These are phyloP conservation scores for Quercus agrifolia DNA, from an alignment of 306 rosid genomes.

Conservation along the genomic window DNA sequence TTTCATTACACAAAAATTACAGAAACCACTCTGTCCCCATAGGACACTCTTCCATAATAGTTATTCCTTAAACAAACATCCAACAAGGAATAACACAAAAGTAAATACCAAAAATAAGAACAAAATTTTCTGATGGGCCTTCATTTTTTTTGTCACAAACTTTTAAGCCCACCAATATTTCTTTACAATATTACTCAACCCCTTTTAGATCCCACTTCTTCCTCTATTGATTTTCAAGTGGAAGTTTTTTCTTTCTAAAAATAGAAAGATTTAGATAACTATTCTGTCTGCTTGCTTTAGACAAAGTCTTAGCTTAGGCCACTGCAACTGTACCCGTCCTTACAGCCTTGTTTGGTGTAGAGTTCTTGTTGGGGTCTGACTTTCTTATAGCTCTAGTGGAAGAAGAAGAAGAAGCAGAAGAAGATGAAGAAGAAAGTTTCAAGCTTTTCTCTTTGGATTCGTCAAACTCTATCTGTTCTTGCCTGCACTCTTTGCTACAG, in stretches of 20 bases:
- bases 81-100: not conserved
- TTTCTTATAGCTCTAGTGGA: constrained; percentile 52
- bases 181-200: not conserved
- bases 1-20: constrained; percentile 4
- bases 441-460: constrained; percentile 67
- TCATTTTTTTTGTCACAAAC: not conserved
- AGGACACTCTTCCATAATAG: not conserved
- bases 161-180: not conserved
- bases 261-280: not conserved
- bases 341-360: constrained; percentile 45
- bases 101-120: not conserved
- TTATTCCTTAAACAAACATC: not conserved
- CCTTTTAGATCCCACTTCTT: not conserved
- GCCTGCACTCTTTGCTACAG: constrained; percentile 90
- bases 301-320: constrained; percentile 37
- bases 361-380: constrained; percentile 50
- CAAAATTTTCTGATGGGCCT: constrained; percentile 5
- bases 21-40: too few relatives aligned
- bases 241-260: not conserved
- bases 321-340: constrained; percentile 74
- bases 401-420: constrained; percentile 25
- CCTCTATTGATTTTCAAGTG: not conserved
- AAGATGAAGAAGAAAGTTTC: constrained; percentile 31
- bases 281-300: not conserved
- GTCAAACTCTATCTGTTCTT: constrained; percentile 78